Evolutionary conservation across 768 basidiomycete species (phyloP).

Genomic region (Suillus placidus): DNA sequence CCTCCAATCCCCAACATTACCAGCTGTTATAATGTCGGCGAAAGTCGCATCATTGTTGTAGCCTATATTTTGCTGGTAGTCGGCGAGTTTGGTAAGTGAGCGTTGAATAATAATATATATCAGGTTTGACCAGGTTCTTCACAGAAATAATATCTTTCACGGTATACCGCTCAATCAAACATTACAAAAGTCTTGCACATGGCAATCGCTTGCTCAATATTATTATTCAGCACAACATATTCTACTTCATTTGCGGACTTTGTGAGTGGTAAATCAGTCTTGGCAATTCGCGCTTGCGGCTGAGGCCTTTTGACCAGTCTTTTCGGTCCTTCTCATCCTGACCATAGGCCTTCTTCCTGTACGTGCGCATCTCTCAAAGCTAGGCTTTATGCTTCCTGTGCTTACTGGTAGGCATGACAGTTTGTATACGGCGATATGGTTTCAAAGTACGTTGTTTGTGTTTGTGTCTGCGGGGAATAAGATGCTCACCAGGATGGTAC

Average conservation of each 20-base stretch:
- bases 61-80: neutral
- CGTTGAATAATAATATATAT: neutral
- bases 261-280: neutral
- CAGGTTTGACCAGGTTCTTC: neutral
- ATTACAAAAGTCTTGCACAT: neutral
- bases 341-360: neutral
- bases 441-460: slow-evolving; percentile 6
- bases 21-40: slow-evolving; percentile 6
- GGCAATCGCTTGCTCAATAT: neutral
- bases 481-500: neutral
- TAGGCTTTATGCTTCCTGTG: neutral
- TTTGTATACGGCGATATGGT: slow-evolving; percentile 3
- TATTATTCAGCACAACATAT: slow-evolving; percentile 11
- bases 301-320: neutral
- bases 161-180: slow-evolving; percentile 5
- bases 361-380: neutral
- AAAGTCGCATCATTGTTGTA: slow-evolving; percentile 2
- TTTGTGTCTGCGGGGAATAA: neutral
- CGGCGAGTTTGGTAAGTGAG: slow-evolving; percentile 2
- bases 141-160: slow-evolving; percentile 9
- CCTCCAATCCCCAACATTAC: slow-evolving; percentile 4
- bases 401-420: neutral
- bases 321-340: slow-evolving; percentile 9
- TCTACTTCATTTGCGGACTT: slow-evolving; percentile 9
- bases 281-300: neutral